Evolutionary conservation across 805 yeast genomes (phyloP).

Genomic region (Candida qinlingensis): DNA sequence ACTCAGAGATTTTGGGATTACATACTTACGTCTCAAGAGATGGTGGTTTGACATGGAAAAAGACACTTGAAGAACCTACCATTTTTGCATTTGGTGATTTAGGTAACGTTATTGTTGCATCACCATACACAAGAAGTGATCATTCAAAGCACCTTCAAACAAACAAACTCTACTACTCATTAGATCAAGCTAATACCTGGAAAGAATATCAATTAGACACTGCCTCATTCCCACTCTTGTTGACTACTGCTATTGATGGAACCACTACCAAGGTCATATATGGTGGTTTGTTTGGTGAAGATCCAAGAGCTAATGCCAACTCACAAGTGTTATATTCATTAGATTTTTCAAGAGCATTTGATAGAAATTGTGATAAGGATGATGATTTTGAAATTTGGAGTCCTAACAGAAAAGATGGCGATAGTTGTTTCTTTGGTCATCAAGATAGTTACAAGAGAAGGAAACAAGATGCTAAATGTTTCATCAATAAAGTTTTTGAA

Average conservation of each 20-base stretch:
- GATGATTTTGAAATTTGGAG: conserved; percentile 63
- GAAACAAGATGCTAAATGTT: conserved; percentile 62
- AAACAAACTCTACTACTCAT: conserved; percentile 45
- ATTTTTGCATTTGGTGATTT: conserved; percentile 65
- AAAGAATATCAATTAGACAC: conserved; percentile 39
- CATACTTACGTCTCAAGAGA: conserved; percentile 66
- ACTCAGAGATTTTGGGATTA: conserved; percentile 16
- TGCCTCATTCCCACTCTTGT: conserved; percentile 34
- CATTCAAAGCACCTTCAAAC: conserved; percentile 31
- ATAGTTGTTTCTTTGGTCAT: conserved; percentile 63
- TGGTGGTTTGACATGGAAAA: conserved; percentile 73
- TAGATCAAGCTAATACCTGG: conserved; percentile 76
- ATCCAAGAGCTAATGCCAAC: background rate
- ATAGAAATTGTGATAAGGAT: conserved; percentile 30
- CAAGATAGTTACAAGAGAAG: conserved; percentile 60
- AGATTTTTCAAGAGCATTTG: conserved; percentile 58
- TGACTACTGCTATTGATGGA: conserved; percentile 66
- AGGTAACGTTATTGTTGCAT: conserved; percentile 68
- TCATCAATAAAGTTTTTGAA: conserved; percentile 32
- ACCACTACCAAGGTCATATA: conserved; percentile 59
- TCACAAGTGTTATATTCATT: conserved; percentile 29
- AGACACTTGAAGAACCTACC: conserved; percentile 46
- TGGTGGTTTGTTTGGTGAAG: conserved; percentile 31
- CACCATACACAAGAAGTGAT: conserved; percentile 20
- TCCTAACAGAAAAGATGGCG: conserved; percentile 36